phyloP scores from a whole-genome alignment of 2,329 filamentous ascomycete species.

The Alternaria postmessia region DNA sequence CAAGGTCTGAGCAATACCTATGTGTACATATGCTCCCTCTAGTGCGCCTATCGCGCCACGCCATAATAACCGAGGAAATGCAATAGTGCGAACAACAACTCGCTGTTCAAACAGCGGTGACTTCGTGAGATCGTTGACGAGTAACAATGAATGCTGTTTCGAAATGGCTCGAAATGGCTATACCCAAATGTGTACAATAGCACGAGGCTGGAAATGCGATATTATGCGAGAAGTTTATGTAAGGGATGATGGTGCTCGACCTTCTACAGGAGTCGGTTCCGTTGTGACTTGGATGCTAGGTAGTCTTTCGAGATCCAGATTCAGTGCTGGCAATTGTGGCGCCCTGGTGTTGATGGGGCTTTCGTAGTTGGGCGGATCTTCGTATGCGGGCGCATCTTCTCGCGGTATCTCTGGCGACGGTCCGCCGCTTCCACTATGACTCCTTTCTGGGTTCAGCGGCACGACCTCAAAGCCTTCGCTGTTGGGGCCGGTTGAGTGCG shows the following conservation, averaged over 20 bases:
- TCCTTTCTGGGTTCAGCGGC: constrained; percentile 49
- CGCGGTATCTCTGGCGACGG: constrained; percentile 37
- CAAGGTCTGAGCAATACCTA: background rate
- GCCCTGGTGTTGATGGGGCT: constrained; percentile 49
- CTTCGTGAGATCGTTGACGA: background rate
- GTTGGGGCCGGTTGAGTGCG: constrained; percentile 25
- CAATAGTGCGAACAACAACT: background rate
- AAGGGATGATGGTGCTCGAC: constrained; percentile 17
- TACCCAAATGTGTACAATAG: background rate
- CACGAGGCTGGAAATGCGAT: background rate
- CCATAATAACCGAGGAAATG: background rate
- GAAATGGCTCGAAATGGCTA: background rate
- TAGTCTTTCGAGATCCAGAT: constrained; percentile 51
- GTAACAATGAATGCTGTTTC: background rate
- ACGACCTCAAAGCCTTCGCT: constrained; percentile 56
- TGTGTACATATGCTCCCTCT: background rate
- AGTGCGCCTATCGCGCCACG: background rate
- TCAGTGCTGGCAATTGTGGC: constrained; percentile 50
- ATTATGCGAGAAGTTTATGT: constrained; percentile 9
- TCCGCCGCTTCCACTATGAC: constrained; percentile 36
- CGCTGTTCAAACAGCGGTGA: background rate
- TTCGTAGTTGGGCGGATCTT: constrained; percentile 60
- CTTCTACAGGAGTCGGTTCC: constrained; percentile 38
- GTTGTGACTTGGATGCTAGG: constrained; percentile 57
- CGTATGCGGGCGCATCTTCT: constrained; percentile 51